phyloP scores from a whole-genome alignment of 768 basidiomycete genomes.

The Paxillus ammoniavirescens region DNA sequence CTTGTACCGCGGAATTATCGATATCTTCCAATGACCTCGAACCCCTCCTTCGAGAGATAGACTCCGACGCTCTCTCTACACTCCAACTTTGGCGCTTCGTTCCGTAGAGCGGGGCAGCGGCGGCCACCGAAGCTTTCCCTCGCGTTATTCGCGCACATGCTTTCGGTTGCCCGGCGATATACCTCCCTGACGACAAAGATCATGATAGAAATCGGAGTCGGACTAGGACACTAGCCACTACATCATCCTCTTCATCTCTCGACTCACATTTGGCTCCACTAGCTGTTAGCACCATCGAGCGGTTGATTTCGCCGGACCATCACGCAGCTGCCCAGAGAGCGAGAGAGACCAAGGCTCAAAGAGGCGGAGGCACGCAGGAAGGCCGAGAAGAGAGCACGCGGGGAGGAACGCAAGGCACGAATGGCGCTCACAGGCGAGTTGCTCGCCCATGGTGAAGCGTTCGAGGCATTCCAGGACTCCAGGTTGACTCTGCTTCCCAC shows the following conservation, averaged over 20 bases:
- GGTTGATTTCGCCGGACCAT: constrained; percentile 44
- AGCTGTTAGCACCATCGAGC: constrained; percentile 63
- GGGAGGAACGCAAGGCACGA: constrained; percentile 45
- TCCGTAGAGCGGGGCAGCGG: constrained; percentile 33
- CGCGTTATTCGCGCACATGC: too few relatives aligned
- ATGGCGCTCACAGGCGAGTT: constrained; percentile 37
- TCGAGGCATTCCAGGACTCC: constrained; percentile 70
- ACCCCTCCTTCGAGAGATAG: constrained; percentile 47
- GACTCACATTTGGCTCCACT: too few relatives aligned
- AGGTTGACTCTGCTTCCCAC: constrained; percentile 16
- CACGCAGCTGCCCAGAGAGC: constrained; percentile 27
- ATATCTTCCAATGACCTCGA: constrained; percentile 46
- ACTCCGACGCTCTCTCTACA: constrained; percentile 66
- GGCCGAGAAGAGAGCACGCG: constrained; percentile 46
- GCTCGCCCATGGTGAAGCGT: constrained; percentile 35
- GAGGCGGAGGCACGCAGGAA: constrained; percentile 41
- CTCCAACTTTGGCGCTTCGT: constrained; percentile 50
- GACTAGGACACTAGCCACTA: too few relatives aligned
- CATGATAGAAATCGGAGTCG: too few relatives aligned
- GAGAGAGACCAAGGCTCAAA: constrained; percentile 25
- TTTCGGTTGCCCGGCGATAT: too few relatives aligned
- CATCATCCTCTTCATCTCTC: too few relatives aligned
- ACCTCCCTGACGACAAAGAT: too few relatives aligned
- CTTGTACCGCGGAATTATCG: constrained; percentile 22
- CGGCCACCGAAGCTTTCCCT: too few relatives aligned